Evolutionary conservation across 768 basidiomycete species (phyloP), one percentile per base, ranked within the genome.

Genomic region (Boletus insuetus): DNA sequence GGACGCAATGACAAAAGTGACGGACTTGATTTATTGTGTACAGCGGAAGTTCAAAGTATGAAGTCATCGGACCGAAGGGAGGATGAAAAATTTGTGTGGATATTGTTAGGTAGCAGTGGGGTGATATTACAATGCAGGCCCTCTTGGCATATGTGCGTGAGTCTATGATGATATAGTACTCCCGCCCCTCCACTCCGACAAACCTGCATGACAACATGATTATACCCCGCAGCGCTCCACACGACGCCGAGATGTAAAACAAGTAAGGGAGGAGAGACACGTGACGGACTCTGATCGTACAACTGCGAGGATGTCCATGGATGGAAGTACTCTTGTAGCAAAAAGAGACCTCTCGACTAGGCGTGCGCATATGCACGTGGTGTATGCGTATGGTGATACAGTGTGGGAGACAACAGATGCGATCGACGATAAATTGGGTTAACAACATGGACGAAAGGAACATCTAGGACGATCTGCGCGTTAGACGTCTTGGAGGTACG

Each of bases 341-440:
- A 19, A 0, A 35, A 20, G 14, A 12, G n/a, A 14, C n/a, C 54
- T 41, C 52, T 57, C 46, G 58, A 70, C 59, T 69, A 72, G 26
- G 46, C 43, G 70, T 70, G 69, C 69, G 54, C 61, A 63, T 70
- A 71, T 69, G 71, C 71, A 72, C 69, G 65, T 50, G 64, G 56
- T 59, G 54, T 70, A 72, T 50, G 60, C 35, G 65, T 70, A 70
- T 71, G 68, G 56, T 72, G 64, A 63, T 73, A 71, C 71, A 71
- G 29, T 14, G 4, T 69, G 62, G 52, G 49, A 49, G 45, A 59
- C 53, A 61, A 59, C 60, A 62, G 60, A 63, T 67, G 71, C 62
- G 67, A 67, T 68, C 69, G 64, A 70, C 59, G 61, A 46, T 64
- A 58, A 55, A 58, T 63, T 56, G 67, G 57, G 59, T 10, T 63